Conservation (phyloP, 148 eudicot species). For the Dysphania ambrosioides region DNA sequence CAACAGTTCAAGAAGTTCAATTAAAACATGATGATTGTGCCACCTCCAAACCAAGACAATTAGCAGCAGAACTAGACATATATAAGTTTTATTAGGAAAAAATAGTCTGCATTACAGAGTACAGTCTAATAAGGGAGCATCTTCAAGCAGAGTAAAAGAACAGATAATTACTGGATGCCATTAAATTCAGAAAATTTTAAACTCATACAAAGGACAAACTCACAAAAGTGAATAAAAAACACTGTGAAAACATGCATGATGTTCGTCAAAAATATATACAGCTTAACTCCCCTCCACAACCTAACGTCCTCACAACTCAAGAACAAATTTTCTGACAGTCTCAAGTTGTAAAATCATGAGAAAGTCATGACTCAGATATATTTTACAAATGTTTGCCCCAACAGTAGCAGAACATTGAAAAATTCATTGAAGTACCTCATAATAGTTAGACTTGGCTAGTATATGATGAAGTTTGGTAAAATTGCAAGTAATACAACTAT, state of each 20-base stretch:
- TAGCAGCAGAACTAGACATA: background rate
- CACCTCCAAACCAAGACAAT: background rate
- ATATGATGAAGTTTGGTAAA: background rate
- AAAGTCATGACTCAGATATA: too few species aligned
- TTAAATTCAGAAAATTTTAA: background rate
- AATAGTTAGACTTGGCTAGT: background rate
- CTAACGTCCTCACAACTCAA: background rate
- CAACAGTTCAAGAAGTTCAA: background rate
- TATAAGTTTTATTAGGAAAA: background rate
- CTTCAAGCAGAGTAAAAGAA: background rate
- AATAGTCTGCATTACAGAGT: background rate
- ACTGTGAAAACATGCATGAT: background rate
- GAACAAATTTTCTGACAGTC: background rate
- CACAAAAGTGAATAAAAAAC: background rate
- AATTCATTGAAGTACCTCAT: background rate
- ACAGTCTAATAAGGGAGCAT: background rate
- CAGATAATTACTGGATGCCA: background rate
- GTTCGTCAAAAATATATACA: background rate
- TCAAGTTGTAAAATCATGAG: background rate
- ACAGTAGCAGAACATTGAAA: background rate
- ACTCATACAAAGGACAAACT: background rate
- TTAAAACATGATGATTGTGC: constrained; percentile 6
- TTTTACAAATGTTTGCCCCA: too few species aligned
- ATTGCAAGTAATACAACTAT: background rate
- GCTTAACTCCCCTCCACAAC: background rate